Evolutionary conservation across 495 filamentous ascomycete species (phyloP).

Genomic region (Trichoderma orchidacearum): DNA sequence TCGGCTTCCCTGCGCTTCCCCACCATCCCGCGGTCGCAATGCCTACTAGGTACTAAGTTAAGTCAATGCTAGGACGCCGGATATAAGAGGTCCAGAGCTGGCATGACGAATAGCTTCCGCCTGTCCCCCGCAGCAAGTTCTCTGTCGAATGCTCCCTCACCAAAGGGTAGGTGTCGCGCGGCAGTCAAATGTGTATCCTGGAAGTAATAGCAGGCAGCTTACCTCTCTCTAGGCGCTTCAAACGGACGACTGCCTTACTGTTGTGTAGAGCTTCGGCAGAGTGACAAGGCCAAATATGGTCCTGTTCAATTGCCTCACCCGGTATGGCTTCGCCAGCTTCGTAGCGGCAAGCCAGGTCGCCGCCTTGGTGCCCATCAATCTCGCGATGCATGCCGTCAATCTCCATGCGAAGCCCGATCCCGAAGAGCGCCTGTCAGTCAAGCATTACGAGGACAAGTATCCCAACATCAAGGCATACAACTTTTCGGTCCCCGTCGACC

Average conservation of each 20-base stretch:
- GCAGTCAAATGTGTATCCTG: no score
- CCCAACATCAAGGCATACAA: slow-evolving; percentile 24
- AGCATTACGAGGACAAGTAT: neutral
- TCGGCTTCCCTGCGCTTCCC: neutral
- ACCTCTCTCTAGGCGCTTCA: no score
- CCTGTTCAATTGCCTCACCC: neutral
- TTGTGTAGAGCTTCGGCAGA: neutral
- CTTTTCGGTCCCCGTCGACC: slow-evolving; percentile 55
- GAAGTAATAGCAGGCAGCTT: no score
- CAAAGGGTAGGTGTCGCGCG: no score
- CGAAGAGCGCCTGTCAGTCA: neutral
- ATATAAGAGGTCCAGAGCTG: neutral
- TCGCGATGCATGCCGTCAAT: neutral
- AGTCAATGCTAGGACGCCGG: neutral
- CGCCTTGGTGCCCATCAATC: neutral
- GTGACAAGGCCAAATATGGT: neutral
- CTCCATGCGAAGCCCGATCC: neutral
- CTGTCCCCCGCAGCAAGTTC: neutral
- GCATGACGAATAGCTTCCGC: neutral
- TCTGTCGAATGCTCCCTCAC: neutral
- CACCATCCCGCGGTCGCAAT: neutral
- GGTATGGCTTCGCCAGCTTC: neutral
- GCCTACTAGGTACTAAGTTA: no score
- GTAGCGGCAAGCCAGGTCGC: neutral
- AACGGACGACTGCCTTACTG: no score